These are phyloP conservation scores for Apiospora pterosperma DNA, from an alignment of 2,329 filamentous ascomycete species.

Conservation along the genomic window DNA sequence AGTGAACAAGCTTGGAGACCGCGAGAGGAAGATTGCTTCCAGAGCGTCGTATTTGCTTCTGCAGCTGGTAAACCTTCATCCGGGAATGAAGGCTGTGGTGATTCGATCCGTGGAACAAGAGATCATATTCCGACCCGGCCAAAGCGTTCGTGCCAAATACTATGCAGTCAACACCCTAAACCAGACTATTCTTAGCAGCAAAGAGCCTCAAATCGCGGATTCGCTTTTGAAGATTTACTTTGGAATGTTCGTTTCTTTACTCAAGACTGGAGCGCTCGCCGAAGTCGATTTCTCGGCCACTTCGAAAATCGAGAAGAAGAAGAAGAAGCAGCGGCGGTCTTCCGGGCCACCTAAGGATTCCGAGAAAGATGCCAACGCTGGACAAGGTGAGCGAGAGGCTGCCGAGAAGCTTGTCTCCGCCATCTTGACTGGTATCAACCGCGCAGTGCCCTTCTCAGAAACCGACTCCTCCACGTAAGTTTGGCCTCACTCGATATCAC, in stretches of 20 bases:
- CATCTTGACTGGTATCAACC: constrained; percentile 90
- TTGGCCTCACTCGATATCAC: background rate
- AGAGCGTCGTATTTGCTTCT: constrained; percentile 90
- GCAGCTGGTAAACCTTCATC: constrained; percentile 84
- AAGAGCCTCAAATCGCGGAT: constrained; percentile 77
- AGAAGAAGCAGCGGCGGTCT: constrained; percentile 41
- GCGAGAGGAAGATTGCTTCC: constrained; percentile 92
- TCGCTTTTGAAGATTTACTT: constrained; percentile 90
- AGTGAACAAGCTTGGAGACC: constrained; percentile 95
- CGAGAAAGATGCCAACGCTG: constrained; percentile 30
- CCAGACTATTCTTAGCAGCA: constrained; percentile 86
- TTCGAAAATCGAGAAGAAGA: constrained; percentile 42
- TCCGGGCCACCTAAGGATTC: constrained; percentile 22
- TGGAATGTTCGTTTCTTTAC: constrained; percentile 74
- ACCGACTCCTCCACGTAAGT: constrained; percentile 71
- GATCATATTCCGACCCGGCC: constrained; percentile 80
- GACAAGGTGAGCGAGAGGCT: constrained; percentile 58
- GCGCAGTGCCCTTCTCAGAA: constrained; percentile 88
- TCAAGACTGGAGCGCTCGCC: constrained; percentile 58
- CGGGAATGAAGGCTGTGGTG: constrained; percentile 88
- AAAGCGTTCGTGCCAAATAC: constrained; percentile 86
- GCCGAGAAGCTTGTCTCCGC: constrained; percentile 91
- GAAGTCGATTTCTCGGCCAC: constrained; percentile 34
- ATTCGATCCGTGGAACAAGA: constrained; percentile 84
- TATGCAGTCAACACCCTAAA: constrained; percentile 96